Evolutionary conservation across 768 basidiomycete genomes (phyloP).

Genomic region (Cubamyces lactineus): DNA sequence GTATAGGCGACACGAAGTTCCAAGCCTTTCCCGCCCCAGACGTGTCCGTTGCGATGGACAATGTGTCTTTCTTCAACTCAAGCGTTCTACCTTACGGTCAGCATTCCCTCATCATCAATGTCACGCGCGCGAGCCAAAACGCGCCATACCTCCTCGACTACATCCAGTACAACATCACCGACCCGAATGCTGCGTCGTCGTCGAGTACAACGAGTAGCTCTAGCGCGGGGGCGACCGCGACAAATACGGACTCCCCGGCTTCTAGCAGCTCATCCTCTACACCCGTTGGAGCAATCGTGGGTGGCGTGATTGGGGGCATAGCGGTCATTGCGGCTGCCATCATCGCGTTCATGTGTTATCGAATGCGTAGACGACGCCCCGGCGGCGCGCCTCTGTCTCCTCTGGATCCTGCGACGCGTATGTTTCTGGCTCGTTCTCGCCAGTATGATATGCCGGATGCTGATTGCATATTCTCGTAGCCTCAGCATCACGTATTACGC

Average conservation of each 20-base stretch:
- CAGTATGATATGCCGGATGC: too few species aligned
- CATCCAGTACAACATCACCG: slow-evolving; percentile 8
- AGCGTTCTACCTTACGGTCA: slow-evolving; percentile 11
- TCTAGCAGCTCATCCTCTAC: background rate
- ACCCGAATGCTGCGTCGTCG: background rate
- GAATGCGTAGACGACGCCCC: background rate
- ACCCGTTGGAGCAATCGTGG: slow-evolving; percentile 24
- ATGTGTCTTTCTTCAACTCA: slow-evolving; percentile 18
- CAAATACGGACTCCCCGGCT: background rate
- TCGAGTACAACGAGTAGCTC: background rate
- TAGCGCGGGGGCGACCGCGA: background rate
- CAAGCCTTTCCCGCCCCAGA: slow-evolving; percentile 2
- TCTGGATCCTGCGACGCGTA: background rate
- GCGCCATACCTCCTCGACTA: slow-evolving; percentile 18
- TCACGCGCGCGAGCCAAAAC: background rate
- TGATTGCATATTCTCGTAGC: background rate
- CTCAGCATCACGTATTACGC: background rate
- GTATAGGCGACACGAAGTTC: background rate
- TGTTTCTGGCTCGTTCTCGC: background rate
- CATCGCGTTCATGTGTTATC: slow-evolving; percentile 10
- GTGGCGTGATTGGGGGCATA: slow-evolving; percentile 25
- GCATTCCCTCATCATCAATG: slow-evolving; percentile 15
- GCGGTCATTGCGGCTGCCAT: slow-evolving; percentile 8
- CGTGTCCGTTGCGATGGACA: slow-evolving; percentile 1
- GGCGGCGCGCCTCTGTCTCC: background rate